These are phyloP conservation scores for Lipomyces yamadae DNA, from an alignment of 805 yeast genomes.

Conservation along the genomic window DNA sequence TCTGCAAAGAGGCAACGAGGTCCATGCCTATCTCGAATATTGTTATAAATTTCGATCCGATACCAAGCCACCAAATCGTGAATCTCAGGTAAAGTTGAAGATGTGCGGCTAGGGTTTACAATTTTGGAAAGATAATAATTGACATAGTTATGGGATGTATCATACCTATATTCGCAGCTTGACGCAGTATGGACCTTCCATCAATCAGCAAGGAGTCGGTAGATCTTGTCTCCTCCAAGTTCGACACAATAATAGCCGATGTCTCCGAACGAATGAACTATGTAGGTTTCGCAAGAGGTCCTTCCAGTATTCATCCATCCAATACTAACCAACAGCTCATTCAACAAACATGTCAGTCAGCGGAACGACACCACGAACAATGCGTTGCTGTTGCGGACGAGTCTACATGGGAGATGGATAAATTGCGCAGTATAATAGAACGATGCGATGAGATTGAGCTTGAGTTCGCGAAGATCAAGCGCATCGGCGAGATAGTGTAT, in stretches of 20 bases:
- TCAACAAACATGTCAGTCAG: conserved; percentile 32
- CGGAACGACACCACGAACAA: conserved; percentile 33
- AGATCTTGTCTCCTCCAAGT: conserved; percentile 16
- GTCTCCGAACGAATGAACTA: conserved; percentile 28
- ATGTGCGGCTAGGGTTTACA: not conserved
- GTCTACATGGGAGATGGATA: conserved; percentile 26
- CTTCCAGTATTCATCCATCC: not conserved
- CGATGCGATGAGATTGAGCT: conserved; percentile 35
- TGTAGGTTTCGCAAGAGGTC: conserved; percentile 12
- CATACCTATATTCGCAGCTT: not conserved
- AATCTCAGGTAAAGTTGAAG: no score
- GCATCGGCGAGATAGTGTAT: conserved; percentile 36
- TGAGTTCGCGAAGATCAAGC: conserved; percentile 36
- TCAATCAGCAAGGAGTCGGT: conserved; percentile 19
- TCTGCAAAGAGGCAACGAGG: not conserved
- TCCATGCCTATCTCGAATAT: not conserved
- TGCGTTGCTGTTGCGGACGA: conserved; percentile 31
- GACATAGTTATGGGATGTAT: no score
- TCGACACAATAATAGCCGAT: conserved; percentile 24
- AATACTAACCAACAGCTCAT: conserved; percentile 19
- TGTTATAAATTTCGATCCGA: not conserved
- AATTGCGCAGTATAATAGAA: conserved; percentile 19
- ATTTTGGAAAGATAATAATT: not conserved
- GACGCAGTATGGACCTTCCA: not conserved
- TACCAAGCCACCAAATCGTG: not conserved